These are phyloP conservation scores for Microdochium paspali DNA, from an alignment of 2,329 filamentous ascomycete genomes.

Conservation along the genomic window DNA sequence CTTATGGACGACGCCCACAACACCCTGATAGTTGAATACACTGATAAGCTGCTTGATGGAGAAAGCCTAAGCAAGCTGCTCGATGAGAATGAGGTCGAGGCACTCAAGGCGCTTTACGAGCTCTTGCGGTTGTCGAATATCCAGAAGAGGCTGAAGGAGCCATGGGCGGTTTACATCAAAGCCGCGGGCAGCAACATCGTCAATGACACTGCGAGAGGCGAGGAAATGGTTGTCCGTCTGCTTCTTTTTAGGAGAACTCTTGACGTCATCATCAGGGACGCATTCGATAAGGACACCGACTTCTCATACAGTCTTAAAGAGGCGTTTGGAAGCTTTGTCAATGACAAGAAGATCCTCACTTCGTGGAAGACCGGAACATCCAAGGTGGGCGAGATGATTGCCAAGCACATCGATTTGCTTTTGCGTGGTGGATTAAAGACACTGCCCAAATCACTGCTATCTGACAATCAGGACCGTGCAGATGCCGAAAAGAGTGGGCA, in stretches of 20 bases:
- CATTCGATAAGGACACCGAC: slow-evolving; percentile 69
- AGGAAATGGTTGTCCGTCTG: slow-evolving; percentile 79
- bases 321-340: slow-evolving; percentile 84
- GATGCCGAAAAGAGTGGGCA: slow-evolving; percentile 53
- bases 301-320: slow-evolving; percentile 74
- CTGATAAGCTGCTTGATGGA: slow-evolving; percentile 54
- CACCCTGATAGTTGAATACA: slow-evolving; percentile 60
- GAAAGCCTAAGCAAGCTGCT: slow-evolving; percentile 65
- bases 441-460: slow-evolving; percentile 59
- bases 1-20: slow-evolving; percentile 66
- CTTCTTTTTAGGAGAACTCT: slow-evolving; percentile 72
- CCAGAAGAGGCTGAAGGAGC: slow-evolving; percentile 56
- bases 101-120: slow-evolving; percentile 68
- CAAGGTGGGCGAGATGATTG: slow-evolving; percentile 97
- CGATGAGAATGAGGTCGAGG: slow-evolving; percentile 56
- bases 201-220: slow-evolving; percentile 65
- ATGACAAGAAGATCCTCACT: slow-evolving; percentile 65
- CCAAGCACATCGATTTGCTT: slow-evolving; percentile 88
- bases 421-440: slow-evolving; percentile 82
- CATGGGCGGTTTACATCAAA: slow-evolving; percentile 75
- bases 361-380: slow-evolving; percentile 77
- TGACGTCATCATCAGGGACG: slow-evolving; percentile 65
- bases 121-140: slow-evolving; percentile 65
- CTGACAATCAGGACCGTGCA: slow-evolving; percentile 48
- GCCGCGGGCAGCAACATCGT: slow-evolving; percentile 69